A percentile compares a stretch with the other conserved stretches of the same genome.
Conservation (phyloP, 768 basidiomycete species). For the Collybia mongolica region DNA sequence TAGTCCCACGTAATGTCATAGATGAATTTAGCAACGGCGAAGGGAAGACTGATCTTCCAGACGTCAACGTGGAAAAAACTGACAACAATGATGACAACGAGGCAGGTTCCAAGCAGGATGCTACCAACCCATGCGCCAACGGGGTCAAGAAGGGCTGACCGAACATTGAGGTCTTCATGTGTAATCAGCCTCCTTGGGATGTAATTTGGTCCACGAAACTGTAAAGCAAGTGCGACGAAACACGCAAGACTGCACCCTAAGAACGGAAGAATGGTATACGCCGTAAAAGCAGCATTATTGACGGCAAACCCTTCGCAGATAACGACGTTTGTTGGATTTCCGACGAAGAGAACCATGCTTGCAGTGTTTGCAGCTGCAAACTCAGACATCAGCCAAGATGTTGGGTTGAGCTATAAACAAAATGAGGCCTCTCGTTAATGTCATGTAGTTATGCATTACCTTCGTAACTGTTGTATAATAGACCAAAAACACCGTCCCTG, state of each 20-base stretch:
- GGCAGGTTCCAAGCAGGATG: slow-evolving; percentile 59
- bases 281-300: slow-evolving; percentile 76
- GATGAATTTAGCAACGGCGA: slow-evolving; percentile 68
- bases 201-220: slow-evolving; percentile 56
- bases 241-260: slow-evolving; percentile 65
- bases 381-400: slow-evolving; percentile 72
- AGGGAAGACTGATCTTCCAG: slow-evolving; percentile 84
- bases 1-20: slow-evolving; percentile 66
- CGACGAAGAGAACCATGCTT: slow-evolving; percentile 74
- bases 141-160: slow-evolving; percentile 70
- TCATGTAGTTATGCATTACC: slow-evolving; percentile 13
- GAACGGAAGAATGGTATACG: slow-evolving; percentile 82
- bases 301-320: slow-evolving; percentile 84
- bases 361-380: slow-evolving; percentile 82
- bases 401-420: slow-evolving; percentile 37
- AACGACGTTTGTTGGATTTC: slow-evolving; percentile 94
- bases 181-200: slow-evolving; percentile 46
- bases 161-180: slow-evolving; percentile 42
- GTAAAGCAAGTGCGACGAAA: slow-evolving; percentile 53
- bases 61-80: slow-evolving; percentile 78
- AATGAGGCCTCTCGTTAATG: not conserved
- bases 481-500: slow-evolving; percentile 86
- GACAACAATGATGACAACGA: slow-evolving; percentile 73
- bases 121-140: slow-evolving; percentile 74
- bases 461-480: slow-evolving; percentile 79